Evolutionary conservation across 805 yeast species (phyloP).

Genomic region (Zygoascus bituminiphila): DNA sequence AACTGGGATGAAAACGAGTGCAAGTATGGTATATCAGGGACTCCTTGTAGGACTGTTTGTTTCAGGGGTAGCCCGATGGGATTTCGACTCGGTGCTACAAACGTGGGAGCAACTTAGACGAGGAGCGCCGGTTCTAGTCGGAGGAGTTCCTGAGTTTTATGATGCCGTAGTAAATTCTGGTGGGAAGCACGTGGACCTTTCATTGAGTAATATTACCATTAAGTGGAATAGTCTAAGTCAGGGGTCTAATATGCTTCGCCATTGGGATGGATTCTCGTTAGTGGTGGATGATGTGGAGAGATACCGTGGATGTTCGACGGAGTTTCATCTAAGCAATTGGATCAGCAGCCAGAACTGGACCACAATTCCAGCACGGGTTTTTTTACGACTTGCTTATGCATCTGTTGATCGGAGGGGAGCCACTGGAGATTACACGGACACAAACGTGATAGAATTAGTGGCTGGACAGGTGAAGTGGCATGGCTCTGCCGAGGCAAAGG

Average conservation of each 20-base stretch:
- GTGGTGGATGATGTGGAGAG: constrained; percentile 74
- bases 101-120: constrained; percentile 58
- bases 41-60: constrained; percentile 69
- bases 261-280: constrained; percentile 48
- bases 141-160: constrained; percentile 23
- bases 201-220: constrained; percentile 5
- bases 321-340: constrained; percentile 37
- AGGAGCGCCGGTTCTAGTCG: constrained; percentile 48
- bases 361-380: constrained; percentile 9
- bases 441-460: constrained; percentile 13
- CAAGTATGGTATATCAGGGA: constrained; percentile 64
- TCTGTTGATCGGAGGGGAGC: constrained; percentile 2
- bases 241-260: neutral
- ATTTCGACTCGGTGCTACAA: constrained; percentile 81
- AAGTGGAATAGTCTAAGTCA: constrained; percentile 17
- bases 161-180: neutral
- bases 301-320: constrained; percentile 46
- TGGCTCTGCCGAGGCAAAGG: no score
- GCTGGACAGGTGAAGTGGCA: no score
- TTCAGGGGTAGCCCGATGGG: constrained; percentile 90
- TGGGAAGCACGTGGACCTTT: constrained; percentile 20
- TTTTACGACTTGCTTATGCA: constrained; percentile 20
- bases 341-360: constrained; percentile 12
- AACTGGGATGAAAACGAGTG: constrained; percentile 46
- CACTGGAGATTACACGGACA: constrained; percentile 19